Base-by-base conservation (phyloP, 192 early-diverging fungal species). In the Backusella australiensis region DNA sequence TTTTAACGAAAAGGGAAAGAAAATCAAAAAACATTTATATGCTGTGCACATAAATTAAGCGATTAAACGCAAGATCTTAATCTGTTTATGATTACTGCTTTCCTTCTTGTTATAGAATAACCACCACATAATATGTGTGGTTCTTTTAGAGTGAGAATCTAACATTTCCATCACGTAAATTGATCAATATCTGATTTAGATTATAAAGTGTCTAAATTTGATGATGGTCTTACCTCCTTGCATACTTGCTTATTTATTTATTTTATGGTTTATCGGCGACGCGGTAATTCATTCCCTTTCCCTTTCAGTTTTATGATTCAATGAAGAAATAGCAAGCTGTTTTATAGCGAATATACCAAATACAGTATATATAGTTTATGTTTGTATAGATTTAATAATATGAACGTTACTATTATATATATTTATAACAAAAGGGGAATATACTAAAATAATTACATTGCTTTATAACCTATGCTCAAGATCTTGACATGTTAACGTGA, bases 401-500 rank as follows among this genome's bases (percentile, higher is more conserved):
- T n/a, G 21, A 21, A 21, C 7, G 19, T 26, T 56, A 11, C n/a
- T 56, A 7, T 63, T 9, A 63, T 63, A 23, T 23, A 63, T n/a
- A 49, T 17, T 15, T 44, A 49, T 49, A 49, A 21, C 1, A 29
- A 63, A 63, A 63, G 23, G 53, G 56, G 56, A 29, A 4, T 4
- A 29, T 29, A 29, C 56, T 63, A 63, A 63, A 63, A 29, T 29
- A 26, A 63, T 29, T 29, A 4, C 56, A 5, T 29, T 63, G 23
- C 56, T 29, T 63, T 29, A n/a, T 49, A 29, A 29, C 23, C 56
- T 63, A 63, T 26, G 26, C 56, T 63, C 21, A 63, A 63, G 56
- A 63, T 63, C 23, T 63, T 63, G 56, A 63, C 56, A 63, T 63
- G 56, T 63, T 63, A 63, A 63, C 21, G 9, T 63, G 56, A 63